These are phyloP conservation scores for Lactarius hengduanensis DNA, from an alignment of 768 basidiomycete genomes.

Conservation along the genomic window DNA sequence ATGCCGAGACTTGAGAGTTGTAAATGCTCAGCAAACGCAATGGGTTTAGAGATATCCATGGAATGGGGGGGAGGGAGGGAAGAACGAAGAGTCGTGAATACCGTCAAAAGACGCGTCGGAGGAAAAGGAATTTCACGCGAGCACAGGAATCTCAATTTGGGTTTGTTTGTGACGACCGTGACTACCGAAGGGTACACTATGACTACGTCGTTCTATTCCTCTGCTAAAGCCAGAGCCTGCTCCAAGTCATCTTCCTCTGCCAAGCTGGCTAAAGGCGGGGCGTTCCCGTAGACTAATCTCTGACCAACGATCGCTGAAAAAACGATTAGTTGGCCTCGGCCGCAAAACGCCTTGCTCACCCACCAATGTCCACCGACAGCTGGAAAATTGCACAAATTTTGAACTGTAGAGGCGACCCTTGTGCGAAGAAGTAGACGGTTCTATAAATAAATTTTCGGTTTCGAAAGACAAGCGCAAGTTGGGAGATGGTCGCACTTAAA, in stretches of 20 bases:
- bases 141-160: conserved; percentile 23
- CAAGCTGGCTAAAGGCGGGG: conserved; percentile 53
- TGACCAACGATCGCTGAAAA: conserved; percentile 66
- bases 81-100: conserved; percentile 26
- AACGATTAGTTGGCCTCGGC: conserved; percentile 24
- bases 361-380: conserved; percentile 73
- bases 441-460: conserved; percentile 38
- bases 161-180: conserved; percentile 21
- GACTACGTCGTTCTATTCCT: conserved; percentile 43
- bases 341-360: conserved; percentile 33
- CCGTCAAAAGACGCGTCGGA: conserved; percentile 23
- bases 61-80: neutral
- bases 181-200: neutral
- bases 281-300: conserved; percentile 69
- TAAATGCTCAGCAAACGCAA: conserved; percentile 85
- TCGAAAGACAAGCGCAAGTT: conserved; percentile 5
- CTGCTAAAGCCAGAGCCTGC: conserved; percentile 66
- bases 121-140: neutral
- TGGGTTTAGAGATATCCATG: conserved; percentile 61
- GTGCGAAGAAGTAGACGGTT: conserved; percentile 76
- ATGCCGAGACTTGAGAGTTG: conserved; percentile 95
- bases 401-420: conserved; percentile 74
- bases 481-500: conserved; percentile 61
- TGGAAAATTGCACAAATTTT: conserved; percentile 83
- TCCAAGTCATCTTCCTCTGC: conserved; percentile 66